Base-by-base conservation (phyloP, 345 rosid species). In the Eucalyptus guilfoylei region DNA sequence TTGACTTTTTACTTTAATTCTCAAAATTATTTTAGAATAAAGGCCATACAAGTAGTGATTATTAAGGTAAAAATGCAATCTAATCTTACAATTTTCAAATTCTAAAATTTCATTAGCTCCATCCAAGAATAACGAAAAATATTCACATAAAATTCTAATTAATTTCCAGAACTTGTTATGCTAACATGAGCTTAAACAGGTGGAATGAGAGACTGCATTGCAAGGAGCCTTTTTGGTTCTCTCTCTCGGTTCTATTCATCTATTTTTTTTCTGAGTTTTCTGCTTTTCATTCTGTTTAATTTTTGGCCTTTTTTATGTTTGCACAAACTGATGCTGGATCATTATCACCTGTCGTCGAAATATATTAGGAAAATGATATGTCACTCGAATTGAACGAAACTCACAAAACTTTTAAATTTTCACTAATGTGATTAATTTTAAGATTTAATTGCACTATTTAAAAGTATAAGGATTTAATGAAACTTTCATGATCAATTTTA, bases 301-400 rank as follows among this genome's bases (percentile, higher is more conserved):
- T 26, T 60, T 60, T 60, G n/a, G 32, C 14, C 8, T 26, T 60
- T 26, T 60, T 11, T 9, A 26, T 52, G 26, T 1, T 60, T 23
- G 13, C 62, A 55, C 62, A 55, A 55, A 55, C 6, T 4, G 3
- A 1, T 24, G 26, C 60, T 10, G 30, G 30, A 23, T 55, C 30
- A 24, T 24, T 6, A 26, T 10, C 64, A 3, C 16, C 32, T 60
- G 2, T 7, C 1, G 4, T 34, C 2, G 13, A 69, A 17, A 69
- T 69, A 8, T 34, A 69, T 69, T 17, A 17, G 67, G 0, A 69
- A 34, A n/a, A 64, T n/a, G 1, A 67, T n/a, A 8, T 14, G 32
- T 67, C 11, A 0, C 11, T 14, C 21, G 8, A 64, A 64, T 64
- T n/a, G 0, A 30, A 0, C 34, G 5, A 0, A 15, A n/a, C 40